Base-by-base conservation (phyloP, 768 basidiomycete genomes). In the Punctularia strigosozonata region DNA sequence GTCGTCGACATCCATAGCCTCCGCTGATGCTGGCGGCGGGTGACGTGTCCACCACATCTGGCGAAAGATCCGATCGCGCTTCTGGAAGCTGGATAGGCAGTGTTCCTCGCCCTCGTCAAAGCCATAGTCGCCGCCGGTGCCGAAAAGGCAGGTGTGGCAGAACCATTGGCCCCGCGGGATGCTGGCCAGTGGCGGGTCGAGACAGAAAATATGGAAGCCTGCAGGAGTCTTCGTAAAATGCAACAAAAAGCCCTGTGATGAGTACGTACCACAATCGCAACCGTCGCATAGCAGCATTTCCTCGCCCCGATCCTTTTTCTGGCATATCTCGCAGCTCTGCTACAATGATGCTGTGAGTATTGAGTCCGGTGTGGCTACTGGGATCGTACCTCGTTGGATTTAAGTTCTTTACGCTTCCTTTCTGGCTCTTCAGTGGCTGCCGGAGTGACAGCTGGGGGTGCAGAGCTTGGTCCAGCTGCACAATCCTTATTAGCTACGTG, bases 41-140 rank as follows among this genome's bases (percentile, higher is more conserved):
- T 91, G 90, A 3, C 72, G 65, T 42, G 78, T 67, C 58, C 92
- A 94, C 91, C 92, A 99, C 43, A 80, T 64, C 37, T 77, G 71
- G 43, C 89, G 76, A 60, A 99, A 99, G 49, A 86, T 88, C 18
- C 70, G 66, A 52, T 95, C 95, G 25, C 92, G 76, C 32, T 82
- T 84, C 50, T 91, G 89, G 61, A 98, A 98, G 51, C 78, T 89
- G 20, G 84, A 73, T 26, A 99, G 69, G 43, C 78, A 77, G 57
- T 99, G 95, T 48, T 98, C 94, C 59, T 97, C 83, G 28, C 95
- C 95, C 52, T 97, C 92, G 50, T 97, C 95, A 51, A 98, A 99
- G 22, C 95, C 95, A 50, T 87, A 99, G 60, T 97, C 95, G 37
- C 86, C 86, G 8, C 94, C 92, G 0, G 88, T 92, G 26, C 79